Percentiles rank a stretch among this genome's conserved stretches.
phyloP scores from a whole-genome alignment of 306 rosid species.

The Casuarina glauca region DNA sequence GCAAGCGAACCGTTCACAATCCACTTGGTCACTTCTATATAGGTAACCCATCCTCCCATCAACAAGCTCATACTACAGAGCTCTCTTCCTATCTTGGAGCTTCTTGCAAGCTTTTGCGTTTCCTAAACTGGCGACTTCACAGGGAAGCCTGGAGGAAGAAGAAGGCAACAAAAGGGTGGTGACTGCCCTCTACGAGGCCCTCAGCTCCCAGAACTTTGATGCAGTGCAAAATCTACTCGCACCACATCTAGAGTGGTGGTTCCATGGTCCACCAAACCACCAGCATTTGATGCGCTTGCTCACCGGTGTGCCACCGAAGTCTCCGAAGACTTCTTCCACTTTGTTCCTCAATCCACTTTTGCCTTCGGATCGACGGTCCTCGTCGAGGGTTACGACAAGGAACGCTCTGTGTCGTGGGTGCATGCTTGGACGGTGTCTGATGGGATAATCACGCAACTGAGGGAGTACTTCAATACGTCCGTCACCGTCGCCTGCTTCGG shows the following conservation, averaged over 20 bases:
- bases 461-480: constrained; percentile 74
- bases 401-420: constrained; percentile 63
- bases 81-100: background rate
- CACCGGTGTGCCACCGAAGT: constrained; percentile 40
- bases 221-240: constrained; percentile 46
- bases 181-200: constrained; percentile 52
- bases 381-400: constrained; percentile 61
- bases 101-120: background rate
- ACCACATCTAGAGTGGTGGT: constrained; percentile 80
- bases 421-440: constrained; percentile 69
- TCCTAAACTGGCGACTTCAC: constrained; percentile 40
- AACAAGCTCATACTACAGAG: background rate
- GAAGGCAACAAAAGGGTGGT: constrained; percentile 40
- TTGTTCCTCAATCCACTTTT: constrained; percentile 43
- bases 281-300: constrained; percentile 62
- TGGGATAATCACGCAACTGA: constrained; percentile 59
- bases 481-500: constrained; percentile 58
- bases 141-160: constrained; percentile 27
- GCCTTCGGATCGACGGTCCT: constrained; percentile 60
- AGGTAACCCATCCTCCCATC: background rate
- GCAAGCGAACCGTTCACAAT: background rate
- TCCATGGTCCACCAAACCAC: constrained; percentile 74
- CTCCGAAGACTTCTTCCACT: constrained; percentile 24
- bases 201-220: constrained; percentile 40
- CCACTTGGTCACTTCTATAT: background rate